phyloP scores from a whole-genome alignment of 176 grass and related monocot species.

The Oryza coarctata region DNA sequence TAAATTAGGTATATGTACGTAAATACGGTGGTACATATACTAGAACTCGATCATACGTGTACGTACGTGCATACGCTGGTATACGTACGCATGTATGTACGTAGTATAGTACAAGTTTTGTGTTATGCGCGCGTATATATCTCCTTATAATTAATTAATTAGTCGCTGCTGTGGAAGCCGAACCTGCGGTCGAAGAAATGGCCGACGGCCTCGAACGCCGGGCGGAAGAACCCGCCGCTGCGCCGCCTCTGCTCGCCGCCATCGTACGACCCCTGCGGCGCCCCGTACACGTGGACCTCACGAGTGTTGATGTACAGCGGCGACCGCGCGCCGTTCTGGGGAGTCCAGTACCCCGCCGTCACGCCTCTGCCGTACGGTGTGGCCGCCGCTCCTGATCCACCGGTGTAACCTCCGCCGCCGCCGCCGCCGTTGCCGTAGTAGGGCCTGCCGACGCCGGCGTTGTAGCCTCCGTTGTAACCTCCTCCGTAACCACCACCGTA shows the following conservation, averaged over 20 bases:
- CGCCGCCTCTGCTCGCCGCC: background rate
- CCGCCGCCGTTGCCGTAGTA: background rate
- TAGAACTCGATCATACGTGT: too few species aligned
- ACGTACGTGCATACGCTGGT: too few species aligned
- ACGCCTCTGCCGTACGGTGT: background rate
- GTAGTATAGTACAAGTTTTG: background rate
- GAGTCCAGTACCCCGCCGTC: background rate
- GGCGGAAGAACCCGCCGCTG: constrained; percentile 39
- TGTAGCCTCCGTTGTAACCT: constrained; percentile 7
- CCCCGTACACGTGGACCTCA: constrained; percentile 37
- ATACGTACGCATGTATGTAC: background rate
- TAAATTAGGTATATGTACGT: background rate
- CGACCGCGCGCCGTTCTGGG: constrained; percentile 24
- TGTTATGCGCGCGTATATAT: background rate
- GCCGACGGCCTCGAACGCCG: constrained; percentile 42
- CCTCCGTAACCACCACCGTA: background rate
- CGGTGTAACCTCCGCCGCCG: background rate
- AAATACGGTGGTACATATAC: too few species aligned
- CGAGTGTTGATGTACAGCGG: constrained; percentile 37
- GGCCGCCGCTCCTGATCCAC: background rate
- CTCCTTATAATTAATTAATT: background rate
- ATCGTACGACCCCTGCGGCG: background rate
- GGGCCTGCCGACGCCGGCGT: background rate
- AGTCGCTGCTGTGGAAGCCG: constrained; percentile 19
- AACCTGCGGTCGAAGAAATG: constrained; percentile 41